These are phyloP conservation scores for Saccharomycopsis phalli DNA, from an alignment of 1,139 yeast species.

Conservation along the genomic window DNA sequence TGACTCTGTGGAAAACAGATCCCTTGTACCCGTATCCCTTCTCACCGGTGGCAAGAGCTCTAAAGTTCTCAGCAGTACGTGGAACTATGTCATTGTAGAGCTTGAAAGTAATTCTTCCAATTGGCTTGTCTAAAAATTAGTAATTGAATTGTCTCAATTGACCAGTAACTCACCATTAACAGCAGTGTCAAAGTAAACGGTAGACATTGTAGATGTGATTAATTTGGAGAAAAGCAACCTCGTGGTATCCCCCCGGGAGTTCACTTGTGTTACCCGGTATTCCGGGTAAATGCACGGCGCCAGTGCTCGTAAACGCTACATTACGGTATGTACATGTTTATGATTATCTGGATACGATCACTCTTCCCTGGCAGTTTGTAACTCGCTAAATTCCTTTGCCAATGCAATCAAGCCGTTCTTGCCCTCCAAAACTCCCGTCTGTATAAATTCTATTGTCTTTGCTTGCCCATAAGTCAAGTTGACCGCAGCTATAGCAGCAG, in stretches of 20 bases:
- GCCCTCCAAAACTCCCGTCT: constrained; percentile 26
- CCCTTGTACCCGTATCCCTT: constrained; percentile 59
- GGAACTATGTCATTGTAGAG: constrained; percentile 93
- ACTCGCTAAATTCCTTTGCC: constrained; percentile 7
- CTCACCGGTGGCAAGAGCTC: constrained; percentile 95
- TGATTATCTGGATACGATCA: not conserved
- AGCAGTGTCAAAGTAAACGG: constrained; percentile 71
- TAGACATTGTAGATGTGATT: constrained; percentile 32
- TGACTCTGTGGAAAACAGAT: constrained; percentile 87
- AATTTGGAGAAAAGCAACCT: too few relatives aligned
- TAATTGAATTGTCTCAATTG: constrained; percentile 7
- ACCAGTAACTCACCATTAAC: constrained; percentile 53
- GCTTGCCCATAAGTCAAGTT: constrained; percentile 53
- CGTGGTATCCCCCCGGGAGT: too few relatives aligned
- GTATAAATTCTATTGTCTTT: constrained; percentile 28
- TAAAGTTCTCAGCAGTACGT: constrained; percentile 97
- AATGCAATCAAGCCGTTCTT: constrained; percentile 22
- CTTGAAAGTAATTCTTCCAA: constrained; percentile 74
- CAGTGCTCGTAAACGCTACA: too few relatives aligned
- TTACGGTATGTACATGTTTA: not conserved
- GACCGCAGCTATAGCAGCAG: constrained; percentile 77
- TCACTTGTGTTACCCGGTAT: not conserved
- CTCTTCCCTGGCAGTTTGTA: constrained; percentile 1
- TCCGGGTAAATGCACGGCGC: not conserved
- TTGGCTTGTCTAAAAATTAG: constrained; percentile 39